Evolutionary conservation across 2,329 filamentous ascomycete genomes (phyloP).

Genomic region (Ophiocordyceps unilateralis): DNA sequence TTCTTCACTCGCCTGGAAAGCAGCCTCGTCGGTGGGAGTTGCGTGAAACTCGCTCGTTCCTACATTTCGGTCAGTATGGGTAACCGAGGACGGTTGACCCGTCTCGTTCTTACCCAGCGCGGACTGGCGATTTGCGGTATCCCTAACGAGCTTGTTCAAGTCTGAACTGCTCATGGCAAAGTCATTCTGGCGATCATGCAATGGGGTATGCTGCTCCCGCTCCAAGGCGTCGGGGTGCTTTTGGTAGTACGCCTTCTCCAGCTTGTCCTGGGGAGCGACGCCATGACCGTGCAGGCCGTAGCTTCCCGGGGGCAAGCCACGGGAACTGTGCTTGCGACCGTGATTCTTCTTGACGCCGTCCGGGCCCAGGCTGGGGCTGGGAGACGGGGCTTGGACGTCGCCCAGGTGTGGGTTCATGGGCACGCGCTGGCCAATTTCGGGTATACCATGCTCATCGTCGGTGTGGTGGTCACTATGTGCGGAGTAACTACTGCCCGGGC

Average conservation of each 20-base stretch:
- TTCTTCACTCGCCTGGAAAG: slow-evolving; percentile 73
- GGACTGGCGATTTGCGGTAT: slow-evolving; percentile 40
- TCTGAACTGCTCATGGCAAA: slow-evolving; percentile 82
- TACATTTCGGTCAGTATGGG: slow-evolving; percentile 19
- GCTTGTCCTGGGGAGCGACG: slow-evolving; percentile 55
- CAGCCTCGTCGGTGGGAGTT: slow-evolving; percentile 81
- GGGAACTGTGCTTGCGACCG: slow-evolving; percentile 55
- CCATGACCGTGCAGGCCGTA: slow-evolving; percentile 89
- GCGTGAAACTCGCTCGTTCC: slow-evolving; percentile 46
- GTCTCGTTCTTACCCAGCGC: slow-evolving; percentile 14
- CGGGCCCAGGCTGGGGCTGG: slow-evolving; percentile 40
- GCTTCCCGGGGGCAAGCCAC: slow-evolving; percentile 62
- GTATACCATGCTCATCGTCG: slow-evolving; percentile 74
- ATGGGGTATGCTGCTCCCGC: slow-evolving; percentile 48
- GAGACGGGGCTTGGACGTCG: slow-evolving; percentile 89
- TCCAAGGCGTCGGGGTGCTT: slow-evolving; percentile 73
- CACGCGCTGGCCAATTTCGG: slow-evolving; percentile 80
- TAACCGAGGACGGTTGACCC: background rate
- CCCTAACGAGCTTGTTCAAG: slow-evolving; percentile 73
- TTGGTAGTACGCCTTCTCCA: slow-evolving; percentile 82
- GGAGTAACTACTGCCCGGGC: slow-evolving; percentile 42
- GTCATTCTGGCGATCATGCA: slow-evolving; percentile 43
- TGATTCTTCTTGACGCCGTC: slow-evolving; percentile 36
- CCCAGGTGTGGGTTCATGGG: slow-evolving; percentile 88
- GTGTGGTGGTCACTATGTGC: slow-evolving; percentile 33